Base-by-base conservation (phyloP, 2,329 filamentous ascomycete species). In the Fusarium sp. region DNA sequence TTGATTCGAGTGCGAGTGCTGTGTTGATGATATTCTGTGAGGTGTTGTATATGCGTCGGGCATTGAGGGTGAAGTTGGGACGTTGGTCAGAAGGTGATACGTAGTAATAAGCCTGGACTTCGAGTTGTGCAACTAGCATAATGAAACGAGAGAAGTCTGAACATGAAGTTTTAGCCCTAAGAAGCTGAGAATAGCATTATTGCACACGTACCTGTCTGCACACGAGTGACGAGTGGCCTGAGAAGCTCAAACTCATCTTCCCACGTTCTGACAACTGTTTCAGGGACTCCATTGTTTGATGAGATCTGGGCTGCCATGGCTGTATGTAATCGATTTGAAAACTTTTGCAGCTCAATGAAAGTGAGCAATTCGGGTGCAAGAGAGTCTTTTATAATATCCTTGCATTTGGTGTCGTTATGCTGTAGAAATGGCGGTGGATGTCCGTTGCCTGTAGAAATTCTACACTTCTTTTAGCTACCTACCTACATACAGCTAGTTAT, bases 31-130 rank as follows among this genome's bases (percentile, higher is more conserved):
- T 75, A 14, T 79, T 74, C 51, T 81, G 80, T 6, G 84, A 79
- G 4, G 85, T 87, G 61, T 77, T 81, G 74, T 83, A 85, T 21
- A 81, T 76, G 21, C 83, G 81, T 39, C 84, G 72, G 23, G 83
- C 74, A 68, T 84, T 81, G 47, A 81, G 76, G 59, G 79, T 80
- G 55, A 84, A 77, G 14, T 72, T 65, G 20, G 74, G 69, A 75
- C 76, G 39, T 78, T 72, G 64, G 73, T 78, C 61, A 76, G 80
- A 77, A 1, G 79, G 77, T 5, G 82, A 82, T 63, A 81, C 78
- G 67, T 87, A 83, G 76, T 86, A 86, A 74, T 83, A 86, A 2
- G 78, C 75, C 63, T 87, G 84, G 11, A 87, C 80, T 56, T 87
- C 84, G n/a, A 86, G 78, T 21, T 82, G 79, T 2, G 84, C 81